Evolutionary conservation across 331 rosid species (phyloP), one percentile per base, ranked within the genome.

Genomic region (Cydonia oblonga): DNA sequence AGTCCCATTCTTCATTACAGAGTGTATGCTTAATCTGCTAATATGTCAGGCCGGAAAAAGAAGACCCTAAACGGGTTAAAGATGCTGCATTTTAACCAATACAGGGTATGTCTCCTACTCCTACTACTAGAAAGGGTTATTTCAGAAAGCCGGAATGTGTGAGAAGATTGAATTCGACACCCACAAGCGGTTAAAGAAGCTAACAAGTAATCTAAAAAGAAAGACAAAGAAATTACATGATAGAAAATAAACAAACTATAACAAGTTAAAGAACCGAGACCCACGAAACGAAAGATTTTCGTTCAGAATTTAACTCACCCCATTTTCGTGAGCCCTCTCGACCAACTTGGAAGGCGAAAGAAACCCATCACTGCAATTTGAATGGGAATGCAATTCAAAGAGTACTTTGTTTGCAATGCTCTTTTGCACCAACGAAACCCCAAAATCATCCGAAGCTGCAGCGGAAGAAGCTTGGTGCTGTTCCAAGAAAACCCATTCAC

Each of bases 331-430:
- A 80, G 98, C 98, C 80, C 84, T 88, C 81, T 93, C 98, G 52
- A 93, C 85, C 38, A 93, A 71, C 87, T 91, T 91, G 6, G 93
- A 75, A 85, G 98, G 98, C 35, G 98, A 85, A 75, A 93, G 83
- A 83, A 89, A 93, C 18, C 98, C 98, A 81, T 93, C 98, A 79
- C 98, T 93, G 83, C 33, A 93, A 76, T 90, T 93, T 28, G 97
- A 86, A 81, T 93, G 98, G 0, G 96, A 87, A 78, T 93, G 98
- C 88, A 93, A 82, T 68, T 93, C 98, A 75, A 90, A 90, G 29
- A 87, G 82, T 8, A 93, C 69, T 65, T 80, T 89, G 53, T 85
- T 92, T 70, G 84, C 86, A 10, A 77, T 12, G 68, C 62, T 64
- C 75, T 82, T 89, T 76, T 87, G 93, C 54, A 90, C 85, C 49